Conservation (phyloP, 306 rosid species). For the cucumber (Cucumis sativus) region DNA sequence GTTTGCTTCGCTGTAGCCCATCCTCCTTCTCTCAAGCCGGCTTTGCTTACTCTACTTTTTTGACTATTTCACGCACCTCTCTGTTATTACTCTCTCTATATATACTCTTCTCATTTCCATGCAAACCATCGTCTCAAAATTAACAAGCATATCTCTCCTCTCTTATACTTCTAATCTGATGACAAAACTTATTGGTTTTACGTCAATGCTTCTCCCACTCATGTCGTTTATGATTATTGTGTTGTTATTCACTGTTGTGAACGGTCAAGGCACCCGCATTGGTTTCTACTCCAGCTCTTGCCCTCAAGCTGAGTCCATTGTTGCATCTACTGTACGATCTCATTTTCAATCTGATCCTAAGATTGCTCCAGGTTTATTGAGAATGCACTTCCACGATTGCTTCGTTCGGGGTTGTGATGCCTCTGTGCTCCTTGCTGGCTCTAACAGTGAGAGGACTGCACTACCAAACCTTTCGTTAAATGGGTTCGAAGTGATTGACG, state of each 20-base stretch:
- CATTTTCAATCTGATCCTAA: constrained; percentile 1
- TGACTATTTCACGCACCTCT: neutral
- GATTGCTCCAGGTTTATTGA: neutral
- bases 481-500: constrained; percentile 8
- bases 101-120: neutral
- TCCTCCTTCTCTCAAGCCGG: neutral
- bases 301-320: constrained; percentile 1
- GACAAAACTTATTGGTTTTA: neutral
- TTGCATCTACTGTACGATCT: neutral
- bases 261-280: neutral
- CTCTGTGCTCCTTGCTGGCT: neutral
- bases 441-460: neutral
- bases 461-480: neutral
- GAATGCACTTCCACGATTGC: constrained; percentile 10
- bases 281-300: constrained; percentile 1
- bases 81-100: neutral
- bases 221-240: neutral
- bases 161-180: neutral
- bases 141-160: neutral
- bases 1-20: neutral
- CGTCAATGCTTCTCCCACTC: neutral
- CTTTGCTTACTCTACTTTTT: constrained; percentile 1
- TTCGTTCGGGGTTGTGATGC: constrained; percentile 9
- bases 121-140: neutral
- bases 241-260: neutral